A percentile compares a stretch with the other conserved stretches of the same genome.
These are phyloP conservation scores for Camellia sinensis DNA, from an alignment of 148 eudicot species.

Conservation along the genomic window DNA sequence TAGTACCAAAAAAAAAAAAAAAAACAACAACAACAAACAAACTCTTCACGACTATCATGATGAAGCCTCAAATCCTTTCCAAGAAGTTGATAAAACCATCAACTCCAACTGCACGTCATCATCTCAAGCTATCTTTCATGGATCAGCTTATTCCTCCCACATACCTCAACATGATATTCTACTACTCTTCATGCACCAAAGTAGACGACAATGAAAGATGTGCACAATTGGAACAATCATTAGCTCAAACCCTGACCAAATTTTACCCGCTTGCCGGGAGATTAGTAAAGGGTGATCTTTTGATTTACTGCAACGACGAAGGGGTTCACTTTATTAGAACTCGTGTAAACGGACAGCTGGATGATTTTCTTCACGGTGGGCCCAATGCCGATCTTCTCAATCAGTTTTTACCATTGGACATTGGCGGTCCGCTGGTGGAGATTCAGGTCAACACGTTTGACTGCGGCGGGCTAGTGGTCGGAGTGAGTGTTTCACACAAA, in stretches of 20 bases:
- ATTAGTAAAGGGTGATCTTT: slow-evolving; percentile 5
- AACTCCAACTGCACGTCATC: slow-evolving; percentile 24
- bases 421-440: neutral
- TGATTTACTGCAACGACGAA: slow-evolving; percentile 13
- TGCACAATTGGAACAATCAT: slow-evolving; percentile 17
- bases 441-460: slow-evolving; percentile 14
- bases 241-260: slow-evolving; percentile 12
- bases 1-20: too few species aligned
- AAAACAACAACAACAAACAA: too few species aligned
- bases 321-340: slow-evolving; percentile 14
- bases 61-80: slow-evolving; percentile 6
- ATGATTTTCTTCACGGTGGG: neutral
- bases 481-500: slow-evolving; percentile 15
- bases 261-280: slow-evolving; percentile 34
- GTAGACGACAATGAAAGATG: neutral
- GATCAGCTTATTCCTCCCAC: slow-evolving; percentile 27
- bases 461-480: slow-evolving; percentile 16
- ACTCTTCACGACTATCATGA: neutral
- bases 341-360: neutral
- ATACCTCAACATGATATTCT: slow-evolving; percentile 13
- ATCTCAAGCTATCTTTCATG: slow-evolving; percentile 21
- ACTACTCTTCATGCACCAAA: slow-evolving; percentile 8
- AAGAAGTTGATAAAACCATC: slow-evolving; percentile 27
- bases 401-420: slow-evolving; percentile 10
- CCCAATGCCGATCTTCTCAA: neutral